Conservation (phyloP, 306 rosid species). For the Quercus dentata region DNA sequence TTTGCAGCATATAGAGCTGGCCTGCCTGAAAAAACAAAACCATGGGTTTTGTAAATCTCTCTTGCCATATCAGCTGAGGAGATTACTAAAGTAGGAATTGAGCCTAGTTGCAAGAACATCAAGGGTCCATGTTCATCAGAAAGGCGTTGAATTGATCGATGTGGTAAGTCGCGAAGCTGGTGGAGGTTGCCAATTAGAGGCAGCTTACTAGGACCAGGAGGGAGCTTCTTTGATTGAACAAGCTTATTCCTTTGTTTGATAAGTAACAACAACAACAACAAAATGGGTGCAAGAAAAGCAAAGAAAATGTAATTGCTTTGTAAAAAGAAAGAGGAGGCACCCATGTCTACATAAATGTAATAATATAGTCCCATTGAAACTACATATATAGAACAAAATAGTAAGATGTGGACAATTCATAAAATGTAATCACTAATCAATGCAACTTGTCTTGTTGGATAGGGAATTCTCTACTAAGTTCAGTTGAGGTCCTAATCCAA, state of each 20-base stretch:
- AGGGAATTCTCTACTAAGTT: too few relatives aligned
- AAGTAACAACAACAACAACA: not conserved
- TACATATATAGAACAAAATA: not conserved
- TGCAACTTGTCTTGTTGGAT: too few relatives aligned
- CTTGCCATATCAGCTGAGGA: constrained; percentile 41
- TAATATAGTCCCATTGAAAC: not conserved
- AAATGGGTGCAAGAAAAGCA: constrained; percentile 10
- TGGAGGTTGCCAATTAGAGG: constrained; percentile 60
- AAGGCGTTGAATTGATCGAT: constrained; percentile 24
- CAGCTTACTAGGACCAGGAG: constrained; percentile 41
- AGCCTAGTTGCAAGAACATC: constrained; percentile 53
- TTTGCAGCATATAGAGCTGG: constrained; percentile 28
- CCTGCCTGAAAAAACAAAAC: constrained; percentile 34
- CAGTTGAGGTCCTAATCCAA: too few relatives aligned
- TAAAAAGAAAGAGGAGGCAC: not conserved
- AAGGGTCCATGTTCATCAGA: constrained; percentile 37
- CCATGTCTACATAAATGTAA: not conserved
- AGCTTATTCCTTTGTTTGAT: not conserved
- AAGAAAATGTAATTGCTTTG: not conserved
- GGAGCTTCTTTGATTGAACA: not conserved
- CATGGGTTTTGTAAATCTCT: constrained; percentile 48
- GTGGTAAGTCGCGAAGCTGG: constrained; percentile 32
- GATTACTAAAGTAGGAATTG: constrained; percentile 31
- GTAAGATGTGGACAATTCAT: too few relatives aligned
- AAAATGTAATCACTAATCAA: too few relatives aligned